These are phyloP conservation scores for Saccharomyces jurei DNA, from an alignment of 805 yeast genomes.

Conservation along the genomic window DNA sequence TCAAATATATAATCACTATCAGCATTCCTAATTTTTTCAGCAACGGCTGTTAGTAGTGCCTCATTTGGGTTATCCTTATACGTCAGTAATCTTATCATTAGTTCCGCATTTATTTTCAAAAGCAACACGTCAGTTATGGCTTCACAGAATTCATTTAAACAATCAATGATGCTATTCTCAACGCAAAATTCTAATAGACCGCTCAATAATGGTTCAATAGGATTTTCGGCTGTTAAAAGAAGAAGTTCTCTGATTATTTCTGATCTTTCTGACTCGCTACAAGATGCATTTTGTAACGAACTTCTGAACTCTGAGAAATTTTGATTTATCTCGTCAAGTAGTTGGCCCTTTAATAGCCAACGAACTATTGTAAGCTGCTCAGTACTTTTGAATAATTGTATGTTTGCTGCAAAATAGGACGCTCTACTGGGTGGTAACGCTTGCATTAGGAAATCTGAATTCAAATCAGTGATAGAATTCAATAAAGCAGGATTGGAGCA, in stretches of 20 bases:
- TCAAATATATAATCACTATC: background rate
- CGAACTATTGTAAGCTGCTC: background rate
- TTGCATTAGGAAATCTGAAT: background rate
- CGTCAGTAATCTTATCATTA: background rate
- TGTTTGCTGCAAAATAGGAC: background rate
- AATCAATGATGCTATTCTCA: background rate
- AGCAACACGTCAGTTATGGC: background rate
- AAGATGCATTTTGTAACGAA: background rate
- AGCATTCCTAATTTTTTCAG: background rate
- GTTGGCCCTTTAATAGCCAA: background rate
- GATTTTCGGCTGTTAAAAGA: background rate
- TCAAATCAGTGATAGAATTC: background rate
- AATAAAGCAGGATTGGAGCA: background rate
- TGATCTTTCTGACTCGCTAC: background rate
- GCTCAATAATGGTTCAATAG: background rate
- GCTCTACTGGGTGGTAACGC: background rate
- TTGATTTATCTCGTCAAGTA: background rate
- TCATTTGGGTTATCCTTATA: background rate
- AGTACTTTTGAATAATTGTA: background rate
- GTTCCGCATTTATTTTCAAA: background rate
- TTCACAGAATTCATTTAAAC: background rate
- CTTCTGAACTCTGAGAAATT: background rate
- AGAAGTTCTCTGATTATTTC: background rate
- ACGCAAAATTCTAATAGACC: background rate
- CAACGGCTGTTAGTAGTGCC: background rate